Evolutionary conservation across 2,329 filamentous ascomycete species (phyloP).

Genomic region (Dichotomopilus funicola): DNA sequence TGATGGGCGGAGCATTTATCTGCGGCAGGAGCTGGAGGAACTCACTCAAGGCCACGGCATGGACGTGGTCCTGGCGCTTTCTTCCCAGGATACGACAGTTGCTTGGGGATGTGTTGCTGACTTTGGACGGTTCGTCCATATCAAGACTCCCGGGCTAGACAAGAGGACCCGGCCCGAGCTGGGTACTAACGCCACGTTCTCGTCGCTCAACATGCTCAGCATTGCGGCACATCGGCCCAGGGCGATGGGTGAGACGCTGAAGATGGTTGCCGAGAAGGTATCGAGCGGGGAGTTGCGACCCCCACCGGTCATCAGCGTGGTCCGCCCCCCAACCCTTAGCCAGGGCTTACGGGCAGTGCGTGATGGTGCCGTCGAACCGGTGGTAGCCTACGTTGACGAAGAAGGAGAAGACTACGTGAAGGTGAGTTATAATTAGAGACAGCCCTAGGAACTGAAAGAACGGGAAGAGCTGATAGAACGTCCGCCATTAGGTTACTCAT

Average conservation of each 20-base stretch:
- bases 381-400: constrained; percentile 11
- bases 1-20: constrained; percentile 20
- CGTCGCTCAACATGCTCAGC: constrained; percentile 18
- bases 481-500: constrained; percentile 14
- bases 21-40: constrained; percentile 15
- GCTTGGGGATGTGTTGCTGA: constrained; percentile 21
- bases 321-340: constrained; percentile 13
- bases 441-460: not conserved
- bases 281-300: constrained; percentile 5
- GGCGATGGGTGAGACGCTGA: constrained; percentile 14
- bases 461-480: not conserved
- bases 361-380: constrained; percentile 15
- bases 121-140: constrained; percentile 23
- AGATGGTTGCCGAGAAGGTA: constrained; percentile 14
- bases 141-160: constrained; percentile 12
- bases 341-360: constrained; percentile 15
- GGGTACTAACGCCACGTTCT: constrained; percentile 18
- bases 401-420: constrained; percentile 16
- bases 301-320: constrained; percentile 1
- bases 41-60: constrained; percentile 16
- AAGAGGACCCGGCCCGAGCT: constrained; percentile 13
- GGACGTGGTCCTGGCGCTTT: constrained; percentile 17
- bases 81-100: constrained; percentile 10
- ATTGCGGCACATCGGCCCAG: constrained; percentile 13
- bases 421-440: constrained; percentile 8